Evolutionary conservation across 768 basidiomycete species (phyloP).

Genomic region (Auriscalpium microsporum): DNA sequence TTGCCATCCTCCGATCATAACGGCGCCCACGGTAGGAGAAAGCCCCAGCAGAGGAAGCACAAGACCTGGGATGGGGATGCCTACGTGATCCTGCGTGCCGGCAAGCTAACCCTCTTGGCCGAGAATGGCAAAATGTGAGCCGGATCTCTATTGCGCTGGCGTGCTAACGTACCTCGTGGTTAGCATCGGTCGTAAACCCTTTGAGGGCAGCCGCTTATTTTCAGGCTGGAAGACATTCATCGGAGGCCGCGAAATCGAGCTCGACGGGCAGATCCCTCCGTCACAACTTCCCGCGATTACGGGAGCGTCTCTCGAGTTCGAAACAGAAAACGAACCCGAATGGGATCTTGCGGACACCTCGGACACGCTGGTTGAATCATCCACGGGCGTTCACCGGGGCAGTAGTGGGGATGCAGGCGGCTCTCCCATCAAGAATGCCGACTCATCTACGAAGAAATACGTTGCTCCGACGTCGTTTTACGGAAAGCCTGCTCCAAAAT

Average conservation of each 20-base stretch:
- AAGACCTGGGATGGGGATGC: conserved; percentile 84
- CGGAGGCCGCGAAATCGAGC: conserved; percentile 52
- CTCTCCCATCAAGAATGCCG: conserved; percentile 14
- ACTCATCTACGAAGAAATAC: conserved; percentile 26
- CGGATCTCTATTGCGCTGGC: neutral
- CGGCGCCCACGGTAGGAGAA: conserved; percentile 44
- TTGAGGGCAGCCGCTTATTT: conserved; percentile 45
- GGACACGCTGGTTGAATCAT: conserved; percentile 7
- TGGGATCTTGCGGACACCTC: conserved; percentile 6
- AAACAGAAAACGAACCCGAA: conserved; percentile 16
- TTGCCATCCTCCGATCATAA: neutral
- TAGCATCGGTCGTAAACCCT: conserved; percentile 55
- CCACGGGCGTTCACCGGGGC: neutral
- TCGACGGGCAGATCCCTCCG: conserved; percentile 42
- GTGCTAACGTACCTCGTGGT: neutral
- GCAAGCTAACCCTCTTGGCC: conserved; percentile 52
- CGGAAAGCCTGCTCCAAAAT: conserved; percentile 27
- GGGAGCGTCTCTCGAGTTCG: conserved; percentile 24
- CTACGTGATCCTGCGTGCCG: conserved; percentile 43
- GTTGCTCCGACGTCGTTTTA: conserved; percentile 60
- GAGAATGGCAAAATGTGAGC: conserved; percentile 65
- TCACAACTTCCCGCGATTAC: conserved; percentile 43
- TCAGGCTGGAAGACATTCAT: conserved; percentile 40
- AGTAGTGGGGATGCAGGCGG: neutral
- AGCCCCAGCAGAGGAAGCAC: conserved; percentile 64